Conservation (phyloP, 2,329 filamentous ascomycete genomes). For the Cylindrodendrum hubeiense region DNA sequence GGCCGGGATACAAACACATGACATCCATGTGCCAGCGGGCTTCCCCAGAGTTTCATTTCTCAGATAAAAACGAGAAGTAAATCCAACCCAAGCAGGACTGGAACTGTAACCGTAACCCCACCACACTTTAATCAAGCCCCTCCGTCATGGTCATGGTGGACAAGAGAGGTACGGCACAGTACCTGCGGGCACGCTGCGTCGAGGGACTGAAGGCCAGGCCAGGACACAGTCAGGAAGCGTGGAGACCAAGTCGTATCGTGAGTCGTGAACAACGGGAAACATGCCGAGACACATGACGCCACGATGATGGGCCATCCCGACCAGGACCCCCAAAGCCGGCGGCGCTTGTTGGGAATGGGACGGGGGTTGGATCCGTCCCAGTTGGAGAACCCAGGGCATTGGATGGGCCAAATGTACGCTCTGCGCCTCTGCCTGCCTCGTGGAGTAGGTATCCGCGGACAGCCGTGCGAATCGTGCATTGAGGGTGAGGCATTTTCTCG, state of each 20-base stretch:
- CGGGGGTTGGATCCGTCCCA: background rate
- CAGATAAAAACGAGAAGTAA: constrained; percentile 5
- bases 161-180: background rate
- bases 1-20: background rate
- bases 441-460: constrained; percentile 18
- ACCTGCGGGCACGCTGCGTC: background rate
- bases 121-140: constrained; percentile 7
- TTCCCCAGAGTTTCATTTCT: constrained; percentile 21
- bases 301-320: constrained; percentile 21
- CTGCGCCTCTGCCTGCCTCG: constrained; percentile 12
- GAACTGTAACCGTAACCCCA: constrained; percentile 2
- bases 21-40: background rate
- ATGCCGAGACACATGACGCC: constrained; percentile 37
- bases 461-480: constrained; percentile 4
- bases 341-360: constrained; percentile 23
- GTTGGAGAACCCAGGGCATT: constrained; percentile 23
- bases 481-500: constrained; percentile 29
- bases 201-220: background rate
- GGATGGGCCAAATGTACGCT: constrained; percentile 25
- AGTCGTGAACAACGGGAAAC: constrained; percentile 25
- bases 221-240: constrained; percentile 1
- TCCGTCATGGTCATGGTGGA: constrained; percentile 18
- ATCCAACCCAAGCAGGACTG: background rate
- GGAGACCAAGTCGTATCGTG: constrained; percentile 16
- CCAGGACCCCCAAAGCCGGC: constrained; percentile 5